Percentiles rank a stretch among this genome's conserved stretches.
phyloP scores from a whole-genome alignment of 2,329 filamentous ascomycete species.

The Neopestalotiopsis rosae region DNA sequence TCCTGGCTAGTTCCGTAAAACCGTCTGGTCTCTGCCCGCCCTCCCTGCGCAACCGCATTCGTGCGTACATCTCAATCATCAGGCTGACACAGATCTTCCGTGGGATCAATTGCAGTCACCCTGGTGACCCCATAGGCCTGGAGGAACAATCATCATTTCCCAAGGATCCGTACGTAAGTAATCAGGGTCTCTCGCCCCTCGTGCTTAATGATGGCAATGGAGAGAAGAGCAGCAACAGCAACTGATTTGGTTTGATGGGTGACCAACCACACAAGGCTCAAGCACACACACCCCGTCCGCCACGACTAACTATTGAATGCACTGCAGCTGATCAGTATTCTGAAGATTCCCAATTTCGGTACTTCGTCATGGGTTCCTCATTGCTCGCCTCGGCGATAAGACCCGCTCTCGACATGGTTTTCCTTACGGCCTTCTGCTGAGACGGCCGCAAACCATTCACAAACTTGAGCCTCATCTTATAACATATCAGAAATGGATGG shows the following conservation, averaged over 20 bases:
- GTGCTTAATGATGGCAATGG: neutral
- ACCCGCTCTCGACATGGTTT: neutral
- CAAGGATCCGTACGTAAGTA: neutral
- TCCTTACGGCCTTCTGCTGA: neutral
- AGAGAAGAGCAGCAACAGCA: neutral
- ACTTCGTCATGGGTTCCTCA: neutral
- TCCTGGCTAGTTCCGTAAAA: neutral
- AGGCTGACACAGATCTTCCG: slow-evolving; percentile 1
- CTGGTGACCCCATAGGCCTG: neutral
- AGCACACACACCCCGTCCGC: neutral
- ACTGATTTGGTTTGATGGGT: too few species aligned
- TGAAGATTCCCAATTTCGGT: neutral
- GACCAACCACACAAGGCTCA: too few species aligned
- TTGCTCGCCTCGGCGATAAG: neutral
- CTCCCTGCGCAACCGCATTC: neutral
- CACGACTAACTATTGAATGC: neutral
- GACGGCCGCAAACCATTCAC: neutral
- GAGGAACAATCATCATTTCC: neutral
- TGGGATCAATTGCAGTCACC: neutral
- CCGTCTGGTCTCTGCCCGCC: neutral
- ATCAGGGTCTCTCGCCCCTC: neutral
- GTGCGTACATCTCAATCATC: slow-evolving; percentile 1
- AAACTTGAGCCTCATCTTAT: neutral
- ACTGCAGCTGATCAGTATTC: slow-evolving; percentile 2
- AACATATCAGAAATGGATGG: neutral